Conservation (phyloP, 495 filamentous ascomycete genomes). For the Talaromyces liani region DNA sequence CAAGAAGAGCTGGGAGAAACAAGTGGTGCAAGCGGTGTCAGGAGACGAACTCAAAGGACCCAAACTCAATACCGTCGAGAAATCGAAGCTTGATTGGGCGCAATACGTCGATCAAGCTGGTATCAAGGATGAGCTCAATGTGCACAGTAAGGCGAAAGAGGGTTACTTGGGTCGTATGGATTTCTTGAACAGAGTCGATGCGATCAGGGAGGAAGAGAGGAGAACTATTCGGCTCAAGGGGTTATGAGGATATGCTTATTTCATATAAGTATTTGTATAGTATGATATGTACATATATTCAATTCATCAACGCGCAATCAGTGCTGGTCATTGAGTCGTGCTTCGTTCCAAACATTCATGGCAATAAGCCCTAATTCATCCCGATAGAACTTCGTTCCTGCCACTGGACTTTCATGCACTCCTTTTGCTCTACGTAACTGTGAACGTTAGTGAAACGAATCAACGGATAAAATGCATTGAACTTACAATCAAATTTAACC, state of each 20-base stretch:
- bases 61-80: conserved; percentile 94
- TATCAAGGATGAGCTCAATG: conserved; percentile 81
- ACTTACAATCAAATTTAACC: neutral
- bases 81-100: conserved; percentile 91
- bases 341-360: neutral
- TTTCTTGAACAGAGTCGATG: conserved; percentile 78
- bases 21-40: conserved; percentile 14
- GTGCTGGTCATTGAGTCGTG: neutral
- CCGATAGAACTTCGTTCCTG: neutral
- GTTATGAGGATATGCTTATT: conserved; percentile 22
- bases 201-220: conserved; percentile 67
- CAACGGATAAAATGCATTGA: neutral
- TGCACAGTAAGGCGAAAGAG: conserved; percentile 75
- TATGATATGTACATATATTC: neutral
- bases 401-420: neutral
- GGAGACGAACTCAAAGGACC: conserved; percentile 48
- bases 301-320: neutral
- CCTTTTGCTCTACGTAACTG: no score
- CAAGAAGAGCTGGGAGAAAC: conserved; percentile 42
- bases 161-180: conserved; percentile 79
- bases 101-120: conserved; percentile 88
- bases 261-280: neutral
- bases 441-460: no score
- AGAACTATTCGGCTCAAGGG: conserved; percentile 53
- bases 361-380: neutral